phyloP scores from a whole-genome alignment of 495 filamentous ascomycete genomes.

The Lepidopterella palustris region DNA sequence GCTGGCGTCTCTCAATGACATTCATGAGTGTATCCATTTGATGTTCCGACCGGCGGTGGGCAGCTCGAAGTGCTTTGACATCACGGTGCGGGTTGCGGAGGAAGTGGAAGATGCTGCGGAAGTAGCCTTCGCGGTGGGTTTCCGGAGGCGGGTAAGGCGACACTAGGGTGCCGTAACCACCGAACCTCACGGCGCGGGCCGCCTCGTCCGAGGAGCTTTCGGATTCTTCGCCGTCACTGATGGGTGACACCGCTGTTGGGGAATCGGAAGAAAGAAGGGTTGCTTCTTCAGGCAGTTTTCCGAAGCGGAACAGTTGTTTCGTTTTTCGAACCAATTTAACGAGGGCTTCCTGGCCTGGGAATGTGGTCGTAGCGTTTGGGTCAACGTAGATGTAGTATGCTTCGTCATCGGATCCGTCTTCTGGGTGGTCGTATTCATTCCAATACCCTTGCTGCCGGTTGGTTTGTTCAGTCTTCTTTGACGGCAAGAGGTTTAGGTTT shows the following conservation, averaged over 20 bases:
- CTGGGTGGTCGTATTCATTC: slow-evolving; percentile 39
- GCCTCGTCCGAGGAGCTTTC: slow-evolving; percentile 13
- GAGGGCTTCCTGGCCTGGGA: slow-evolving; percentile 23
- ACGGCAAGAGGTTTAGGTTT: background rate
- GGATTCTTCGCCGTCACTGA: slow-evolving; percentile 12
- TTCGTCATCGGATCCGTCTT: slow-evolving; percentile 28
- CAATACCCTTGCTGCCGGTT: slow-evolving; percentile 25
- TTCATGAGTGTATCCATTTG: slow-evolving; percentile 12
- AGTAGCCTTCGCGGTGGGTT: slow-evolving; percentile 10
- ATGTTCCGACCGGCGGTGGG: slow-evolving; percentile 11
- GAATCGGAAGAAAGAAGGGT: background rate
- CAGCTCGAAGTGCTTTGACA: background rate
- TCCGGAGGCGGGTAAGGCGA: background rate
- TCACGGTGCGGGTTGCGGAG: slow-evolving; percentile 8
- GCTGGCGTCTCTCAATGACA: slow-evolving; percentile 11
- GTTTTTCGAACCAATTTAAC: slow-evolving; percentile 10
- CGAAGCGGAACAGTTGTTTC: slow-evolving; percentile 10
- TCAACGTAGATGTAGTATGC: slow-evolving; percentile 38
- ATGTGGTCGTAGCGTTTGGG: slow-evolving; percentile 28
- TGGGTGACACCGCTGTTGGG: background rate
- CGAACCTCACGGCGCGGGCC: background rate
- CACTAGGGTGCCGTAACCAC: background rate
- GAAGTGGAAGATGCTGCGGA: slow-evolving; percentile 18
- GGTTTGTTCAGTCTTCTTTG: slow-evolving; percentile 5
- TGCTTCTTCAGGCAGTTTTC: slow-evolving; percentile 1